Percentiles rank a stretch among this genome's conserved stretches.
Conservation (phyloP, 352 stramenopile genomes). For the Pythium biforme region DNA sequence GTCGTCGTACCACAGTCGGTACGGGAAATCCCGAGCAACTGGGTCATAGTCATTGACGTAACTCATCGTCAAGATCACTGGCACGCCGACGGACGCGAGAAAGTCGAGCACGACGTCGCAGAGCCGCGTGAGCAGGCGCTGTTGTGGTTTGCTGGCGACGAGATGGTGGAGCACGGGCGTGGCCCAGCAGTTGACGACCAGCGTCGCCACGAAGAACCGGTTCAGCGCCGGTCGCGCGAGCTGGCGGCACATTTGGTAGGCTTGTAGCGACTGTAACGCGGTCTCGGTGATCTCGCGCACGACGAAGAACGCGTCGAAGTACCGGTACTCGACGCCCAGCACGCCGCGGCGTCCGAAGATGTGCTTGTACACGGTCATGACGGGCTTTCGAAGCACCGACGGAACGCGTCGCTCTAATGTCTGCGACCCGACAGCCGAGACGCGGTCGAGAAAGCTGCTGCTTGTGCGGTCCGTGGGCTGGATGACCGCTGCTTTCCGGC, state of each 20-base stretch:
- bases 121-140: slow-evolving; percentile 13
- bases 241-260: slow-evolving; percentile 17
- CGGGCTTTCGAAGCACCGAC: neutral
- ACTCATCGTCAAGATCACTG: neutral
- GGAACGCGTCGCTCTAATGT: neutral
- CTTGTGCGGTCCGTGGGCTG: neutral
- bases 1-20: slow-evolving; percentile 19
- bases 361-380: neutral
- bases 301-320: slow-evolving; percentile 20
- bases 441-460: neutral
- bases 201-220: slow-evolving; percentile 15
- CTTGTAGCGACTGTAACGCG: slow-evolving; percentile 18
- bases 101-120: slow-evolving; percentile 23
- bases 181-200: slow-evolving; percentile 25
- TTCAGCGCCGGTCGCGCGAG: slow-evolving; percentile 11
- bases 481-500: neutral
- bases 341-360: slow-evolving; percentile 9
- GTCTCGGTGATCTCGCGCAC: slow-evolving; percentile 18
- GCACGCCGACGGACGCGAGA: slow-evolving; percentile 9
- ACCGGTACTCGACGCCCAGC: slow-evolving; percentile 15
- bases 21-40: neutral
- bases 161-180: slow-evolving; percentile 16
- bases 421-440: neutral
- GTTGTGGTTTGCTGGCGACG: neutral
- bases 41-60: slow-evolving; percentile 11